Evolutionary conservation across 345 rosid genomes (phyloP).

Genomic region (Eucalyptus erythrocorys): DNA sequence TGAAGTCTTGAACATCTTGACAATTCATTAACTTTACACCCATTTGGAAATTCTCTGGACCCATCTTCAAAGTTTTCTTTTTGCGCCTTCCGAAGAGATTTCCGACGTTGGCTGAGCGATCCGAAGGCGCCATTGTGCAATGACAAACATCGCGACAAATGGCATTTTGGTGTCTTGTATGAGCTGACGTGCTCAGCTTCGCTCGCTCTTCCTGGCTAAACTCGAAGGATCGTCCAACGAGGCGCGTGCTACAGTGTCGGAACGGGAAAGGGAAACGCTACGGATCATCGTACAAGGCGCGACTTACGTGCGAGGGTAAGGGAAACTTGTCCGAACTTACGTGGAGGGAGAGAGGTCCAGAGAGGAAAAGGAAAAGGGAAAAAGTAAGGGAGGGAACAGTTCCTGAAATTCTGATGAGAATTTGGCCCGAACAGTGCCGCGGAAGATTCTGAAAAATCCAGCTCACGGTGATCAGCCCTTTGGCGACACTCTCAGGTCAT

Average conservation of each 20-base stretch:
- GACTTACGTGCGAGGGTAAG: not conserved
- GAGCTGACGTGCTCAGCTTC: not conserved
- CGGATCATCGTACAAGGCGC: not conserved
- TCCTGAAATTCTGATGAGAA: not conserved
- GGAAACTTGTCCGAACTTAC: not conserved
- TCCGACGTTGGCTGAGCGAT: not conserved
- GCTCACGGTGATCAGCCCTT: not conserved
- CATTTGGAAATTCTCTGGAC: not conserved
- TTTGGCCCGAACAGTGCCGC: not conserved
- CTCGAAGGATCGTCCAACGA: not conserved
- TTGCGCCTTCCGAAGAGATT: not conserved
- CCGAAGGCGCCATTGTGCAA: not conserved
- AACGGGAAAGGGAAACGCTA: not conserved
- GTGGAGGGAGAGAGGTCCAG: not conserved
- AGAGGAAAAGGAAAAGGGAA: not conserved
- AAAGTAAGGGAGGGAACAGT: not conserved
- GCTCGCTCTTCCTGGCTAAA: not conserved
- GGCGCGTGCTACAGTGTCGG: not conserved
- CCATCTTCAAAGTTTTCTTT: not conserved
- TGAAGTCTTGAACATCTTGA: not conserved
- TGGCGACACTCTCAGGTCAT: not conserved
- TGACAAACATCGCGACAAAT: not conserved
- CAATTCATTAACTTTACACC: not conserved
- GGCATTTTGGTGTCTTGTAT: not conserved
- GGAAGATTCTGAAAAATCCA: not conserved